Evolutionary conservation across 148 eudicot species (phyloP).

Genomic region (Salicornia ramosissima): DNA sequence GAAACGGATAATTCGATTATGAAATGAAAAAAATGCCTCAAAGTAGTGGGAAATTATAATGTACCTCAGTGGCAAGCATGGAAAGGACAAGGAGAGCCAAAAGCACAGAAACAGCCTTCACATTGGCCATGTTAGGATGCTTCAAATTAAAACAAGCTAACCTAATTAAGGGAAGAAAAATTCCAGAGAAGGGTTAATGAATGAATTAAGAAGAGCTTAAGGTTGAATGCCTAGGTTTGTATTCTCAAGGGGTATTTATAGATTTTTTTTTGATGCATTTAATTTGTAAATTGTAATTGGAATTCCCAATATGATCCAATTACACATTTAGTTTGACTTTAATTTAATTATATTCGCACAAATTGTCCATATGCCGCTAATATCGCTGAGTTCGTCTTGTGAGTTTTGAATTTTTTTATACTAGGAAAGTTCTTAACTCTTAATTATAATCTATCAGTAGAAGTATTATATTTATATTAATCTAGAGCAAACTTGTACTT

Average conservation of each 20-base stretch:
- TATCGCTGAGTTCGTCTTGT: background rate
- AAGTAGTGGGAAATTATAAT: background rate
- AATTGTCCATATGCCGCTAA: background rate
- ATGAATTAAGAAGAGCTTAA: background rate
- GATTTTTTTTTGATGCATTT: background rate
- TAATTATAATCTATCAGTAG: too few relatives aligned
- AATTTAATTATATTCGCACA: background rate
- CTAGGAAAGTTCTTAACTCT: too few relatives aligned
- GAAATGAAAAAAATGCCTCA: too few relatives aligned
- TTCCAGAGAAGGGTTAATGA: background rate
- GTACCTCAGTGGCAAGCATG: background rate
- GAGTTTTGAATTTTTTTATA: background rate
- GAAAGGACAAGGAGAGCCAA: background rate
- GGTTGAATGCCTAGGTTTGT: conserved; percentile 1
- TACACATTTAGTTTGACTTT: background rate
- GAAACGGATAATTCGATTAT: too few relatives aligned
- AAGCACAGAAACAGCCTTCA: background rate
- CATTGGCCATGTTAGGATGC: conserved; percentile 19
- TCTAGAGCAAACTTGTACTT: too few relatives aligned
- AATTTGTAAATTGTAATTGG: background rate
- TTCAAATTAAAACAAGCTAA: too few relatives aligned
- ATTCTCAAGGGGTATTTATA: conserved; percentile 18
- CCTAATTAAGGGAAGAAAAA: too few relatives aligned
- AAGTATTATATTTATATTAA: background rate
- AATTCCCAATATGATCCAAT: background rate